These are phyloP conservation scores for Phoenix roebelenii DNA, from an alignment of 176 grass and related monocot species.

Conservation along the genomic window DNA sequence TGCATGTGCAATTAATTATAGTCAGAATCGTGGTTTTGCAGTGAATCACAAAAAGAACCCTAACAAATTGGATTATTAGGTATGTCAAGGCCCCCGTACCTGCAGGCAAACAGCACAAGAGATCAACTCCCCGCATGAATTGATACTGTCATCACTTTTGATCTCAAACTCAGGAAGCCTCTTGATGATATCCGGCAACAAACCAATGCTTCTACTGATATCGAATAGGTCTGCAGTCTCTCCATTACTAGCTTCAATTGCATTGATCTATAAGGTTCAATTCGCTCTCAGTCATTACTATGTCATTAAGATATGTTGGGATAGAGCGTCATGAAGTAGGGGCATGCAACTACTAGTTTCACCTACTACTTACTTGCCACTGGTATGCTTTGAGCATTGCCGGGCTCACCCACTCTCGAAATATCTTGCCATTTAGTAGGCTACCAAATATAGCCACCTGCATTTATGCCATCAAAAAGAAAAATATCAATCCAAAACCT, in stretches of 20 bases:
- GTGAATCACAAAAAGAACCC: too few species aligned
- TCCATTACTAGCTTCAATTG: background rate
- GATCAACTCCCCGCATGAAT: background rate
- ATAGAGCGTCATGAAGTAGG: too few species aligned
- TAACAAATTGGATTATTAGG: too few species aligned
- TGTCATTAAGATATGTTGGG: too few species aligned
- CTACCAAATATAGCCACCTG: constrained; percentile 16
- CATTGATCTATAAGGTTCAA: background rate
- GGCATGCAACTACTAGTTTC: too few species aligned
- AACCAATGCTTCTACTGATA: background rate
- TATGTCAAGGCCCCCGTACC: background rate
- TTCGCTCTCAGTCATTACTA: too few species aligned
- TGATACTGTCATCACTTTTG: background rate
- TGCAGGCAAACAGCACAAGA: constrained; percentile 20
- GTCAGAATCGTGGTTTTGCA: too few species aligned
- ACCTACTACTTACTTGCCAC: constrained; percentile 18
- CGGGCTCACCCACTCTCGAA: constrained; percentile 16
- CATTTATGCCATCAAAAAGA: background rate
- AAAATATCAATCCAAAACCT: too few species aligned
- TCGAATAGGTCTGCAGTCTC: constrained; percentile 9
- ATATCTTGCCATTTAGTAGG: constrained; percentile 10
- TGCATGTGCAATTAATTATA: too few species aligned
- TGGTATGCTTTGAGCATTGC: constrained; percentile 24
- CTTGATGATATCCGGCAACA: background rate
- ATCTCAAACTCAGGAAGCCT: constrained; percentile 4